Conservation (phyloP, 805 yeast species). For the Metschnikowia continentalis region DNA sequence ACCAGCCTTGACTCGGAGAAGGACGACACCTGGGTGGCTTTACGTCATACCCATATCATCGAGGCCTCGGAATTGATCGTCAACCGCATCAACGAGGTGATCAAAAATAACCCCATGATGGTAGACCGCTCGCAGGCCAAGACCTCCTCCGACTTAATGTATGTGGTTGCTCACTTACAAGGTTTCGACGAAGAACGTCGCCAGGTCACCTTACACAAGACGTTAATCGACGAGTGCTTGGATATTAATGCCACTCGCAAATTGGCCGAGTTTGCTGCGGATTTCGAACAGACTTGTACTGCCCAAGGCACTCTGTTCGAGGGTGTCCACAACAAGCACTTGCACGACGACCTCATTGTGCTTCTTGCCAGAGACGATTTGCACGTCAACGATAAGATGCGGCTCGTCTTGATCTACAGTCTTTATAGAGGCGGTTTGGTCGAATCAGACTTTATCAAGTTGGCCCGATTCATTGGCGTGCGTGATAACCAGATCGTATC, state of each 20-base stretch:
- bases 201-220: conserved; percentile 55
- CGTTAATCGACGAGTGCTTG: conserved; percentile 62
- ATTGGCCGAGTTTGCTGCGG: conserved; percentile 66
- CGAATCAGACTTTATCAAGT: conserved; percentile 65
- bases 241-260: conserved; percentile 52
- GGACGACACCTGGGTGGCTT: conserved; percentile 68
- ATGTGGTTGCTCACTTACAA: conserved; percentile 65
- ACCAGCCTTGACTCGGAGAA: conserved; percentile 51
- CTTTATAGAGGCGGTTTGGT: conserved; percentile 79
- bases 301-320: conserved; percentile 69
- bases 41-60: conserved; percentile 71
- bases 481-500: conserved; percentile 46
- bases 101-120: conserved; percentile 69
- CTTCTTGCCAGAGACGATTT: conserved; percentile 48
- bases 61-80: conserved; percentile 64
- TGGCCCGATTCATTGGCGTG: conserved; percentile 53
- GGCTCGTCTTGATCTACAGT: conserved; percentile 72
- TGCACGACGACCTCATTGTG: conserved; percentile 59
- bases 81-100: conserved; percentile 57
- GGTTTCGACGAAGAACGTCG: conserved; percentile 66
- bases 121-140: conserved; percentile 64
- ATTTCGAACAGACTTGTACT: conserved; percentile 77
- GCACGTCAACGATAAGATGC: conserved; percentile 61
- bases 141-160: conserved; percentile 66
- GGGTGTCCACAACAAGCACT: conserved; percentile 54